Evolutionary conservation across 768 basidiomycete genomes (phyloP).

Genomic region (Pulveroboletus sp.): DNA sequence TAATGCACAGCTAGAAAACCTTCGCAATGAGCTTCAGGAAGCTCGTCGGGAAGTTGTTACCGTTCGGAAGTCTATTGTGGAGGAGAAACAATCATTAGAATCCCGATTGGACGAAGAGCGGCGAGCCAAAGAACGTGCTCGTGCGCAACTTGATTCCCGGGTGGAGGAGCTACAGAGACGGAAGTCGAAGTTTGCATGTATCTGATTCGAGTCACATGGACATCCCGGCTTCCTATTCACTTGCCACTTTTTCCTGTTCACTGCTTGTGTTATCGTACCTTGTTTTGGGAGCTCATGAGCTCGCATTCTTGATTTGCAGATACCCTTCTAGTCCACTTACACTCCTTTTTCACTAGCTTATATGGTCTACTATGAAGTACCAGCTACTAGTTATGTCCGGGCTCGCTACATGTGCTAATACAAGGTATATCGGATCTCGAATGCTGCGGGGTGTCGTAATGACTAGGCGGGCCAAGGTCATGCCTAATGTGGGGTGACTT

Average conservation of each 20-base stretch:
- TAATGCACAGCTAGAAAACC: slow-evolving; percentile 56
- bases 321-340: slow-evolving; percentile 25
- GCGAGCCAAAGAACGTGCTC: slow-evolving; percentile 81
- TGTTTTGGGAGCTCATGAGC: slow-evolving; percentile 27
- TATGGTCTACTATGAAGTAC: slow-evolving; percentile 33
- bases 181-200: slow-evolving; percentile 90
- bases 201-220: slow-evolving; percentile 42
- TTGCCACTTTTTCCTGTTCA: slow-evolving; percentile 10
- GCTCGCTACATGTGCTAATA: slow-evolving; percentile 31
- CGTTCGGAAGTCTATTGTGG: slow-evolving; percentile 74
- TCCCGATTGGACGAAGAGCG: slow-evolving; percentile 83
- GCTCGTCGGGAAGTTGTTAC: slow-evolving; percentile 75
- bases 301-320: slow-evolving; percentile 25
- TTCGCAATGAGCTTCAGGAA: slow-evolving; percentile 71
- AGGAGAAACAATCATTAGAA: slow-evolving; percentile 86
- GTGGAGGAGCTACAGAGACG: slow-evolving; percentile 82
- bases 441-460: slow-evolving; percentile 8
- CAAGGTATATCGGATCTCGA: slow-evolving; percentile 14
- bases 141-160: slow-evolving; percentile 81
- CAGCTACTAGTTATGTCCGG: slow-evolving; percentile 10
- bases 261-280: slow-evolving; percentile 30
- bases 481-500: slow-evolving; percentile 8
- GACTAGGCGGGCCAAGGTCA: slow-evolving; percentile 3
- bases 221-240: slow-evolving; percentile 1
- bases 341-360: slow-evolving; percentile 29